Evolutionary conservation across 2,329 filamentous ascomycete genomes (phyloP), one percentile per base, ranked within the genome.

Genomic region (Diaporthe sp.): DNA sequence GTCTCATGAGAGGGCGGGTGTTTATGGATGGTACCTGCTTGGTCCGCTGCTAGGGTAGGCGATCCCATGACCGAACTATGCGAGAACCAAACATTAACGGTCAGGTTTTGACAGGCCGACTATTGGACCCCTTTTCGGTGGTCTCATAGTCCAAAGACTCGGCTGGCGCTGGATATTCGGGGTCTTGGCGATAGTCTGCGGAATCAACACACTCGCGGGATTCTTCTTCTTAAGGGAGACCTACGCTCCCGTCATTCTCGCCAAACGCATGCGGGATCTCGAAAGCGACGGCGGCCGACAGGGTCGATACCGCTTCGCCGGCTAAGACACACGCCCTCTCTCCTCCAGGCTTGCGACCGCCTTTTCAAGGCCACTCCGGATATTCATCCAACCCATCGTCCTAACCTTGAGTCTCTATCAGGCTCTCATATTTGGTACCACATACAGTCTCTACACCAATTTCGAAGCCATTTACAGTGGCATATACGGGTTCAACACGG

Each of bases 121-220:
- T 1, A 70, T 75, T 4, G 72, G 74, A 17, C 74, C 74, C 19
- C 50, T 75, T 1, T 53, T 75, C 7, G 74, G 74, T 37, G 74
- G 74, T 15, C 35, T 73, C 13, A 58, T 71, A 22, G 71, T 71
- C 30, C 68, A 75, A 22, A 63, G 66, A 17, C 39, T 74, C 3
- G 72, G 68, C 3, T 75, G 74, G 74, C 8, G 74, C 15, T 75
- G 74, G 74, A 71, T 75, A 3, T 75, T 75, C 30, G n/a, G 68
- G 59, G 30, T 35, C 8, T 37, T 75, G 6, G 51, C 71, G 2
- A 68, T 75, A 19, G 39, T 75, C n/a, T 73, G 63, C n/a, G 71
- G 71, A 19, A 30, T 73, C 15, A 74, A 70, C 2, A 65, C 70
- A 6, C 61, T 58, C 15, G 71, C 53, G 3, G 73, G 53, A 0